Evolutionary conservation across 352 stramenopile species (phyloP).

Genomic region (Globisporangium megalacanthum): DNA sequence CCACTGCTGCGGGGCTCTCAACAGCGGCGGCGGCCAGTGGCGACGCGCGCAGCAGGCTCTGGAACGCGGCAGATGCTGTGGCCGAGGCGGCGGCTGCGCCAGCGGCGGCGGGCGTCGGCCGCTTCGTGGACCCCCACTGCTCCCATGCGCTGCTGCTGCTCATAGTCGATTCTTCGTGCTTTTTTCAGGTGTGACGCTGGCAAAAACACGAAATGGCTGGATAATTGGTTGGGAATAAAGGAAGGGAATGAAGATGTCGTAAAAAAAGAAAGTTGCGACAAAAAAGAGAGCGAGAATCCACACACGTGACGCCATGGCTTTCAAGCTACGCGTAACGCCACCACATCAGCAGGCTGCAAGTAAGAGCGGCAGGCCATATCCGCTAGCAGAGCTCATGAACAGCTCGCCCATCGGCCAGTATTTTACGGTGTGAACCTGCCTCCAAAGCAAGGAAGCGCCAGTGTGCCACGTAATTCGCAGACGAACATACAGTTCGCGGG

Average conservation of each 20-base stretch:
- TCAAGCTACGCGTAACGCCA: too few relatives aligned
- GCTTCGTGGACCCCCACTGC: constrained; percentile 60
- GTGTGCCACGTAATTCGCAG: too few relatives aligned
- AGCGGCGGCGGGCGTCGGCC: constrained; percentile 19
- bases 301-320: too few relatives aligned
- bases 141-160: constrained; percentile 37
- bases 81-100: constrained; percentile 21
- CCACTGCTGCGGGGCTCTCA: constrained; percentile 1
- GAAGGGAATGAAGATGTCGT: neutral
- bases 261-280: too few relatives aligned
- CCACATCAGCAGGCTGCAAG: too few relatives aligned
- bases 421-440: too few relatives aligned
- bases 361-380: too few relatives aligned
- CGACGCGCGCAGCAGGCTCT: constrained; percentile 39
- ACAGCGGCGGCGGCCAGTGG: constrained; percentile 38
- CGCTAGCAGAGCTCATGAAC: too few relatives aligned
- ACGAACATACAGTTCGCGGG: too few relatives aligned
- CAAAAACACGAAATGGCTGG: neutral
- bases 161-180: neutral
- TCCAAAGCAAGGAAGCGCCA: too few relatives aligned
- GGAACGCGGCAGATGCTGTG: constrained; percentile 29
- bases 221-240: neutral
- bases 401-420: too few relatives aligned
- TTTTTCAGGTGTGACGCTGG: neutral
- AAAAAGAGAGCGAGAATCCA: too few relatives aligned